These are phyloP conservation scores for Brasilioporus rufonigricans DNA, from an alignment of 768 basidiomycete genomes.

Conservation along the genomic window DNA sequence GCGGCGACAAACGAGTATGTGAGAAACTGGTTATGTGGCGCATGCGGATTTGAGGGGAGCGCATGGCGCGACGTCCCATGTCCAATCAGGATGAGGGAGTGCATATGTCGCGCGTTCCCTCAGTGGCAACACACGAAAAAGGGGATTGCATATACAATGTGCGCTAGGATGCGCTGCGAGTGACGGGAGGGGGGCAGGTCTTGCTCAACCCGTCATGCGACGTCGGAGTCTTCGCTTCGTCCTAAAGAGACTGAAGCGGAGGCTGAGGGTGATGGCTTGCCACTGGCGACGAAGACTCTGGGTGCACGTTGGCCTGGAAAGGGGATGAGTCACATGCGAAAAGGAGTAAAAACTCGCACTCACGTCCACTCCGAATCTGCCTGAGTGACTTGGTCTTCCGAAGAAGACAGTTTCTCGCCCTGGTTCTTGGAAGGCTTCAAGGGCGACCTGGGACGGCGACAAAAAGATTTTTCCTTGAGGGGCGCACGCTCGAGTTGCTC, in stretches of 20 bases:
- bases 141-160: slow-evolving; percentile 24
- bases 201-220: slow-evolving; percentile 26
- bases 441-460: slow-evolving; percentile 19
- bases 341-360: slow-evolving; percentile 9
- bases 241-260: slow-evolving; percentile 59
- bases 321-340: neutral
- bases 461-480: slow-evolving; percentile 28
- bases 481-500: slow-evolving; percentile 19
- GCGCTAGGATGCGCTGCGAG: slow-evolving; percentile 12
- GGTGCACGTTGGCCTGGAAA: slow-evolving; percentile 53
- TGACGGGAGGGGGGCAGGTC: slow-evolving; percentile 3
- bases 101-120: slow-evolving; percentile 25
- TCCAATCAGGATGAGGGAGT: slow-evolving; percentile 16
- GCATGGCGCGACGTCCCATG: slow-evolving; percentile 26
- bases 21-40: slow-evolving; percentile 18
- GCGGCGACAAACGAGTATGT: slow-evolving; percentile 11
- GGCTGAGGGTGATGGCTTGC: slow-evolving; percentile 55
- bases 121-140: slow-evolving; percentile 22
- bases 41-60: slow-evolving; percentile 21
- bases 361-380: slow-evolving; percentile 34
- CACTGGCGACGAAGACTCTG: slow-evolving; percentile 55
- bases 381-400: slow-evolving; percentile 11
- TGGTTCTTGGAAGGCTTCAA: slow-evolving; percentile 12
- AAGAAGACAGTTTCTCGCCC: slow-evolving; percentile 18
- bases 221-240: slow-evolving; percentile 39